phyloP scores from a whole-genome alignment of 768 basidiomycete genomes.

The Suillus placidus region DNA sequence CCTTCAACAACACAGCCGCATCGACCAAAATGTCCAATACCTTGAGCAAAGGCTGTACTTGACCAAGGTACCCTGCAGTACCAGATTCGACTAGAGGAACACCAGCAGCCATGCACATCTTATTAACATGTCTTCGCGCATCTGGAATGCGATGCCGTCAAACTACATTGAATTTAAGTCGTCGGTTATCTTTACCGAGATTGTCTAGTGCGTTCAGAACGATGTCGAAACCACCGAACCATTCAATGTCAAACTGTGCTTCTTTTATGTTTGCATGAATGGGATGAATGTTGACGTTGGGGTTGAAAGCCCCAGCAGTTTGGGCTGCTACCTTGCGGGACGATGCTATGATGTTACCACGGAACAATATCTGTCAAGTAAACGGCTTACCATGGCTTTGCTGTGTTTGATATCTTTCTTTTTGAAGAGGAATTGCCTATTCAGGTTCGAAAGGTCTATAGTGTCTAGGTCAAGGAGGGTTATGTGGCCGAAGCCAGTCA shows the following conservation, averaged over 20 bases:
- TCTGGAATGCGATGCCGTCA: constrained; percentile 48
- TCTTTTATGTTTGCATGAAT: constrained; percentile 98
- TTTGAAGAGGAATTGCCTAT: constrained; percentile 93
- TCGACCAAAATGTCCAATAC: constrained; percentile 37
- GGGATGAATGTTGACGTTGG: constrained; percentile 82
- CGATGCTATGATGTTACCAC: not conserved
- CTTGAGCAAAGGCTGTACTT: constrained; percentile 92
- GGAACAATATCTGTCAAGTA: not conserved
- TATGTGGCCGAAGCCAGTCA: constrained; percentile 91
- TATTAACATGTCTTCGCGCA: constrained; percentile 93
- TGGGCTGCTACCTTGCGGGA: constrained; percentile 71
- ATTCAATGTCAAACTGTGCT: constrained; percentile 81
- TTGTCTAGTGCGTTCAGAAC: constrained; percentile 97
- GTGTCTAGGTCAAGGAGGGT: constrained; percentile 96
- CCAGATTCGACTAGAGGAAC: constrained; percentile 95
- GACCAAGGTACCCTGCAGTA: constrained; percentile 95
- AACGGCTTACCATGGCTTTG: constrained; percentile 75
- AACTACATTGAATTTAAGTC: not conserved
- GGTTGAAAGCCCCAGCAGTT: constrained; percentile 84
- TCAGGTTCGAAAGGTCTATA: constrained; percentile 96
- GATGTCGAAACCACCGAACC: constrained; percentile 90
- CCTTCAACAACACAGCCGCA: not conserved
- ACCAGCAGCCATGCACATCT: constrained; percentile 93
- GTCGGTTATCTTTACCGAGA: constrained; percentile 50
- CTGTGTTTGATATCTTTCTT: constrained; percentile 98